Percentiles rank a stretch among this genome's conserved stretches.
Conservation (phyloP, 305 asterid genomes). For the Fraxinus platypoda region DNA sequence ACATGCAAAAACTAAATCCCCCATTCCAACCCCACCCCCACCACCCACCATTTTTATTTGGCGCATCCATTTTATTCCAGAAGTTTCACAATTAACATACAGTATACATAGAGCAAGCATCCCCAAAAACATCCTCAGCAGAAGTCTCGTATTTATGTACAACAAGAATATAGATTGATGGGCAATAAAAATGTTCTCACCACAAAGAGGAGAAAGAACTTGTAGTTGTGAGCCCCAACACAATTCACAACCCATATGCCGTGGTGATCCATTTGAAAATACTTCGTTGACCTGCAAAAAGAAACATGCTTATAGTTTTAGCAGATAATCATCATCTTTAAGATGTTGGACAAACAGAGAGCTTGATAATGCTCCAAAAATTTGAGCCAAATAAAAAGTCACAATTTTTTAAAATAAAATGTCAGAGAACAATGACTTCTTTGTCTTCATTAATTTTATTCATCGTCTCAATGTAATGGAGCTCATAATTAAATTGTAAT, state of each 20-base stretch:
- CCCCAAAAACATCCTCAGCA: neutral
- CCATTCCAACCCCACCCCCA: too few relatives aligned
- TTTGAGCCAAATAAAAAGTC: too few relatives aligned
- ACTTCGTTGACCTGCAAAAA: constrained; percentile 70
- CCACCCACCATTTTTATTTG: too few relatives aligned
- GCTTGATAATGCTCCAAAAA: neutral
- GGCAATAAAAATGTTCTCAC: constrained; percentile 38
- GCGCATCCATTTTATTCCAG: too few relatives aligned
- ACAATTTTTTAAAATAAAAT: too few relatives aligned
- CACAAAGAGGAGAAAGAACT: constrained; percentile 79
- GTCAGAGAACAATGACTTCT: too few relatives aligned
- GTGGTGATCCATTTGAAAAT: constrained; percentile 91
- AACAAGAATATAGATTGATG: neutral
- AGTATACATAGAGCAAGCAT: neutral
- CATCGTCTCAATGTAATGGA: too few relatives aligned
- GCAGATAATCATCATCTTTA: constrained; percentile 15
- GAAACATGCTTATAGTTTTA: neutral
- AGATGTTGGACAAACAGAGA: neutral
- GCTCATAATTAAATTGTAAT: too few relatives aligned
- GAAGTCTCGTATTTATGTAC: neutral
- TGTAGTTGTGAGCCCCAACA: constrained; percentile 78
- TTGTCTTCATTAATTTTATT: too few relatives aligned
- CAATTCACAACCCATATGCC: constrained; percentile 91
- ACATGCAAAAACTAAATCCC: too few relatives aligned
- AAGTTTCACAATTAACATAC: too few relatives aligned